These are phyloP conservation scores for Pythium biforme DNA, from an alignment of 352 stramenopile species.

Conservation along the genomic window DNA sequence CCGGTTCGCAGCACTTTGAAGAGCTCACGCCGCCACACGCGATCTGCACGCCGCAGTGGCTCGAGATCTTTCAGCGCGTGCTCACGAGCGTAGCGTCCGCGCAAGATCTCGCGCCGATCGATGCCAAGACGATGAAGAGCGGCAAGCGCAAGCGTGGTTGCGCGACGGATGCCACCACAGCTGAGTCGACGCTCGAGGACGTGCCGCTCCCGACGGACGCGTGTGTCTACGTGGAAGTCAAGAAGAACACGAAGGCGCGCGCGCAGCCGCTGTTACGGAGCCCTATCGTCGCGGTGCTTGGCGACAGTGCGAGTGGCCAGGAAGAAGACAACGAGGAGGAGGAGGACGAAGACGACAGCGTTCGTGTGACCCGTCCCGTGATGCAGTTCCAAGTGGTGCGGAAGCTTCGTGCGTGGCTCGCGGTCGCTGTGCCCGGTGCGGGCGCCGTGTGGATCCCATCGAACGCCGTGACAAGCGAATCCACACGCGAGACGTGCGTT, in stretches of 20 bases:
- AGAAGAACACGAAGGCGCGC: constrained; percentile 16
- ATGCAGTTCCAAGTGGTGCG: constrained; percentile 16
- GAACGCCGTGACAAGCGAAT: constrained; percentile 1
- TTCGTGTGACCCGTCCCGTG: not conserved
- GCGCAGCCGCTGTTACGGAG: constrained; percentile 10
- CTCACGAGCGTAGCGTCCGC: constrained; percentile 2
- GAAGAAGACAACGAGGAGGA: not conserved
- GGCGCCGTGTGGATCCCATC: constrained; percentile 19
- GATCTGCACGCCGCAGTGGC: constrained; percentile 10
- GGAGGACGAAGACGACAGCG: not conserved
- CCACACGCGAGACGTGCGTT: not conserved
- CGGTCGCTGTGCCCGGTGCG: constrained; percentile 13
- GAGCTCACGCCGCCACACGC: constrained; percentile 5
- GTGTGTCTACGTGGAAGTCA: constrained; percentile 8
- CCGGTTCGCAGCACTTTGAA: not conserved
- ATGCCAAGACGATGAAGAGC: constrained; percentile 8
- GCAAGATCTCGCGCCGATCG: constrained; percentile 20
- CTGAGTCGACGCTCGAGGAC: constrained; percentile 7
- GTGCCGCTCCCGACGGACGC: constrained; percentile 3
- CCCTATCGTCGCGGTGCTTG: constrained; percentile 3
- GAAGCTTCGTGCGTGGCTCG: constrained; percentile 15
- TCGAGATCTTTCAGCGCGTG: constrained; percentile 21
- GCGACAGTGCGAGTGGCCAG: not conserved
- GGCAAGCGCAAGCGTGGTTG: constrained; percentile 17
- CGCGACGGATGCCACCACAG: not conserved